Evolutionary conservation across 2,329 filamentous ascomycete genomes (phyloP).

Genomic region (Alternaria sp.): DNA sequence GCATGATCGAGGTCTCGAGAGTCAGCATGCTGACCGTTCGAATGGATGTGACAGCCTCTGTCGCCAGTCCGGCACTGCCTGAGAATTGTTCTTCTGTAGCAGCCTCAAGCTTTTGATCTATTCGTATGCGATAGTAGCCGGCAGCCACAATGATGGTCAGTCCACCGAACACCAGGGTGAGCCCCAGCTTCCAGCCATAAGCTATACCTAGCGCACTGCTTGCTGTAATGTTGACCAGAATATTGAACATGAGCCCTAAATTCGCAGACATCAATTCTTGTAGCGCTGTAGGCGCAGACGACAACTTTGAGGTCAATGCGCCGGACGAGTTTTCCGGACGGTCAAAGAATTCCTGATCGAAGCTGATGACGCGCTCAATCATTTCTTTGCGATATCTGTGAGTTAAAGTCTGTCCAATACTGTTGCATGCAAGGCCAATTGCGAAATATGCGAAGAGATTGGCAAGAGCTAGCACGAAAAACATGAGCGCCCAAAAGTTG

Average conservation of each 20-base stretch:
- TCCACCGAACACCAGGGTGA: constrained; percentile 13
- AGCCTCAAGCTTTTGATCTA: constrained; percentile 79
- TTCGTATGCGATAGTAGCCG: constrained; percentile 15
- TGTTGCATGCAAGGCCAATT: constrained; percentile 70
- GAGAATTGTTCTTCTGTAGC: constrained; percentile 26
- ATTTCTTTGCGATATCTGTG: constrained; percentile 20
- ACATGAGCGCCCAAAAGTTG: constrained; percentile 39
- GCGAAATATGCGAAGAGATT: constrained; percentile 28
- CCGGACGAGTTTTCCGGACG: constrained; percentile 86
- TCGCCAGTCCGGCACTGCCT: not conserved
- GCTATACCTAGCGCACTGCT: constrained; percentile 23
- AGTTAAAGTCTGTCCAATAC: constrained; percentile 60
- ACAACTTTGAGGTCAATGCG: constrained; percentile 69
- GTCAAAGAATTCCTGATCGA: constrained; percentile 91
- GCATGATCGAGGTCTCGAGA: constrained; percentile 4
- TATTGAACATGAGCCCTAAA: constrained; percentile 20
- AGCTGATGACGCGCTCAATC: constrained; percentile 65
- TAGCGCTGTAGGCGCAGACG: constrained; percentile 55
- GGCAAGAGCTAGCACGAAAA: constrained; percentile 29
- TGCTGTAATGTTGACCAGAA: constrained; percentile 12
- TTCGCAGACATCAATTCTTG: constrained; percentile 53
- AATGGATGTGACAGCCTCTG: constrained; percentile 3
- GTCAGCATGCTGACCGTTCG: constrained; percentile 5
- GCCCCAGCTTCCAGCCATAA: constrained; percentile 25
- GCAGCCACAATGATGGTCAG: constrained; percentile 18